Conservation (phyloP, 2,329 filamentous ascomycete species). For the Emergomyces pasteurianus region DNA sequence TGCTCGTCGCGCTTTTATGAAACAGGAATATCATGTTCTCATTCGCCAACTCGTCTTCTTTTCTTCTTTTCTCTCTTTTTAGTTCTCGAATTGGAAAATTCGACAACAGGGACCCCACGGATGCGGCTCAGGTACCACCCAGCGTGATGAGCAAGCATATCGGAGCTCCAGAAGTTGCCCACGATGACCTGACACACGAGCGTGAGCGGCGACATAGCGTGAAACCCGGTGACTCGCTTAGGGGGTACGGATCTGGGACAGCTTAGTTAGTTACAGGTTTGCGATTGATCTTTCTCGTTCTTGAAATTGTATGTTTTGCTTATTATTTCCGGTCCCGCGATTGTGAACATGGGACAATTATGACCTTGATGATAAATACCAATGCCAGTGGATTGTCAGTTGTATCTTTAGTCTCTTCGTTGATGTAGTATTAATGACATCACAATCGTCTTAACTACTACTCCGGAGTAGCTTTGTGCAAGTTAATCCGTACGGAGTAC, state of each 20-base stretch:
- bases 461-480: too few relatives aligned
- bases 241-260: not conserved
- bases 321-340: not conserved
- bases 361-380: not conserved
- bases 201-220: constrained; percentile 37
- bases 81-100: not conserved
- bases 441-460: not conserved
- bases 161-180: constrained; percentile 36
- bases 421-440: not conserved
- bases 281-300: not conserved
- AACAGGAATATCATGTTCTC: not conserved
- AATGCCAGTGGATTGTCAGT: too few relatives aligned
- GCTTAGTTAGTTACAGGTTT: not conserved
- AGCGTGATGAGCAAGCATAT: constrained; percentile 40
- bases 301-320: not conserved
- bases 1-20: not conserved
- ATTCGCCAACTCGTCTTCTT: not conserved
- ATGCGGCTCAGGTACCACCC: constrained; percentile 47
- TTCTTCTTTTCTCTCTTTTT: not conserved
- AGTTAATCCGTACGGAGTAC: too few relatives aligned
- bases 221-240: constrained; percentile 1
- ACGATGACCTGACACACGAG: constrained; percentile 34
- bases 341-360: not conserved
- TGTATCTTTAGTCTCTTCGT: not conserved
- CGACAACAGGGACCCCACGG: constrained; percentile 37